Base-by-base conservation (phyloP, 2,329 filamentous ascomycete species). In the Calonectria pseudoreteaudii region DNA sequence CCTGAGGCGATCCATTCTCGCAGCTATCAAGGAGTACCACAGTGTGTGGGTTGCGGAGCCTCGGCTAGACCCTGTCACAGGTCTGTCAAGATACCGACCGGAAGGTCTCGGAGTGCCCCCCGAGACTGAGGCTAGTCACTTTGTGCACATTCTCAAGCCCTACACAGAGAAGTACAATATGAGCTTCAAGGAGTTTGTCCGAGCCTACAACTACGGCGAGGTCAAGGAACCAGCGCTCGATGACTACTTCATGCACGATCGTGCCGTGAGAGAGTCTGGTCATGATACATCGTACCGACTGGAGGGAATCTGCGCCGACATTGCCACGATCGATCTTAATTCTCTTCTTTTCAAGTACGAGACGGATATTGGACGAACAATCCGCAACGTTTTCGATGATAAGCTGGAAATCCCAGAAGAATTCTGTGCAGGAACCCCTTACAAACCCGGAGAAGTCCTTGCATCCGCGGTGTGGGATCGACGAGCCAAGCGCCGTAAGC, bases 301-400 rank as follows among this genome's bases (percentile, higher is more conserved):
- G 26, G 97, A 98, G 85, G 93, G 92, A 60, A 90, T 97, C 30
- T 96, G 94, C 80, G 97, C 95, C 14, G 92, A 98, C 82, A 88
- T 98, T 31, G 97, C 96, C 14, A 98, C 96, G 0, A 95, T 98
- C 73, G 97, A 99, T 82, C 90, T 98, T 70, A 98, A 99, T 86
- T 97, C 95, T 34, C 89, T 98, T 36, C 88, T 99, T 34, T 99
- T 97, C 91, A 98, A 98, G 86, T 98, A 98, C 82, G 97, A 99
- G 86, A 93, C 93, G 36, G 97, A 99, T 81, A 98, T 99, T 82
- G 93, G 94, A 3, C 92, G 94, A 74, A 94, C 92, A 11, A 98
- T 99, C 80, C 94, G 95, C 70, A 94, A 90, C 64, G 89, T 95
- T 78, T 98, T 98, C 84, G 90, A 91, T 70, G 96, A 98, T 84